Evolutionary conservation across 1,139 yeast species (phyloP), one percentile per base, ranked within the genome.

Genomic region (Candida tunisiensis): DNA sequence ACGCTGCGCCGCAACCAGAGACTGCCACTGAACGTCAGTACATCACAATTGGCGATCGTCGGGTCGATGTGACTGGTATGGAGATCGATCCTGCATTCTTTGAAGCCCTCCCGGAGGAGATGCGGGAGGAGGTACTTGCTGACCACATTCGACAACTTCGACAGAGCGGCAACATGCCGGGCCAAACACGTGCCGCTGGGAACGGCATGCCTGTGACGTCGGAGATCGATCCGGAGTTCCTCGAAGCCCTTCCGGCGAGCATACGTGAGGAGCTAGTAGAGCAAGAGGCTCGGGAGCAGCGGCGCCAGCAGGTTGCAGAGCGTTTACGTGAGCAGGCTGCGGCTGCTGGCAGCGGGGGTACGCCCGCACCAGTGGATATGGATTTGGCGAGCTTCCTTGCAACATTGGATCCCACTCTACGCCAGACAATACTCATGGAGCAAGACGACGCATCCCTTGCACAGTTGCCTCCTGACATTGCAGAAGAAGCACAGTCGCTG

Each of bases 51-150:
- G 88, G 85, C 14, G 92, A 79, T 21, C 55, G 74, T 19, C 74
- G 73, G 31, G 85, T 85, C 19, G 92, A 85, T 46, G 78, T 85
- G 24, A 69, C 91, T 30, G 91, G 85, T 1, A 74, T 93, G 3
- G 95, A 82, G 31, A 82, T 85, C 33, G 95, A 85, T 50, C 93
- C 93, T 0, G 91, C 78, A 40, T 85, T 83, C 45, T 62, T 85
- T 36, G 79, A 75, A 39, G 95, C 94, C 0, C 60, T 85, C 21
- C 96, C 96, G 0, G 93, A 79, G 26, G 92, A 80, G 29, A 78
- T 85, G 78, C 61, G 94, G 28, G 93, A 83, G 38, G 95, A 85
- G 43, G 96, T 83, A 0, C 71, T 82, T 42, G 71, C 91, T 0
- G 92, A 83, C 40, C 93, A 83, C 45, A 60, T 83, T 4, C 60